Evolutionary conservation across 2,329 filamentous ascomycete species (phyloP).

Genomic region (Alternaria ventricosa): DNA sequence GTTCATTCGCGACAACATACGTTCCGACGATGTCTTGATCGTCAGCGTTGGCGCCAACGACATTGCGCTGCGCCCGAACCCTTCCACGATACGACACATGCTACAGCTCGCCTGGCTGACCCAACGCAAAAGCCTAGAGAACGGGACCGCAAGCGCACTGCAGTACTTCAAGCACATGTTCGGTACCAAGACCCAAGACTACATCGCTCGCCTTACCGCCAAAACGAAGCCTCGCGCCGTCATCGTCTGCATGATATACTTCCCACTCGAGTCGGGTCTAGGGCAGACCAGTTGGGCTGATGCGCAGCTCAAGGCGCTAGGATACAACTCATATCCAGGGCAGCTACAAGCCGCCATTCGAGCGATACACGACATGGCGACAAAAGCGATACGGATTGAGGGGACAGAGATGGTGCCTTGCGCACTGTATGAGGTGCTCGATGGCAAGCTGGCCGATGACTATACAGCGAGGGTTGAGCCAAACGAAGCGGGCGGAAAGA

Average conservation of each 20-base stretch:
- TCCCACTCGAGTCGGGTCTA: conserved; percentile 37
- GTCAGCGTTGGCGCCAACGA: conserved; percentile 49
- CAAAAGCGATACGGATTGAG: conserved; percentile 31
- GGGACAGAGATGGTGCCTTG: conserved; percentile 43
- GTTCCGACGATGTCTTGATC: conserved; percentile 39
- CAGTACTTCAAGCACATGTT: conserved; percentile 44
- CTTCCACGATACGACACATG: conserved; percentile 41
- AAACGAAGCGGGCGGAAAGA: conserved; percentile 40
- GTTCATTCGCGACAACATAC: conserved; percentile 45
- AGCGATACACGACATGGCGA: conserved; percentile 41
- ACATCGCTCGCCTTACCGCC: conserved; percentile 32
- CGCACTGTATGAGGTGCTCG: conserved; percentile 40
- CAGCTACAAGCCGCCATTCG: conserved; percentile 44
- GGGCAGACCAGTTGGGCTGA: conserved; percentile 45
- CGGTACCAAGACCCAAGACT: conserved; percentile 33
- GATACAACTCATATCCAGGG: conserved; percentile 38
- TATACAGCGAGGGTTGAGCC: conserved; percentile 48
- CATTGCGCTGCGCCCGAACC: conserved; percentile 38
- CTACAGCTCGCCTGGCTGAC: conserved; percentile 42
- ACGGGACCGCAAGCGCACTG: conserved; percentile 34
- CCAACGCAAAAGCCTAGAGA: conserved; percentile 26
- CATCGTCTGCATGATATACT: conserved; percentile 50
- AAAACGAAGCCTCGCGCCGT: conserved; percentile 43
- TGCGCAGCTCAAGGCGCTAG: conserved; percentile 34
- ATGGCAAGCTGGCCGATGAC: conserved; percentile 37